Percentiles rank a stretch among this genome's conserved stretches.
Conservation (phyloP, 768 basidiomycete genomes). For the Rhizopogon vulgaris region DNA sequence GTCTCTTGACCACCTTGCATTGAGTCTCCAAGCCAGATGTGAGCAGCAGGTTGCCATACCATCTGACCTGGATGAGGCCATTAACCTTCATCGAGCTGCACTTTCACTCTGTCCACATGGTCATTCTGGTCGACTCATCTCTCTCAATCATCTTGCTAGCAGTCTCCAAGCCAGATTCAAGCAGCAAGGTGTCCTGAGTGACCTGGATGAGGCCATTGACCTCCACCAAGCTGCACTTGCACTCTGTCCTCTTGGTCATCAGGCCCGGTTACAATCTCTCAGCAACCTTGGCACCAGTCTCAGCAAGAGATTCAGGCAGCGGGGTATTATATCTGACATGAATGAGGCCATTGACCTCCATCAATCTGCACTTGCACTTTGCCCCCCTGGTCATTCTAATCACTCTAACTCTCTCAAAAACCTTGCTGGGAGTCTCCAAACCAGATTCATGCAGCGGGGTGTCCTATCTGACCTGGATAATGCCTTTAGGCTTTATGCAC, state of each 20-base stretch:
- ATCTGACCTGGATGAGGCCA: constrained; percentile 5
- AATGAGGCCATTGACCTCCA: background rate
- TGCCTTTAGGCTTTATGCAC: background rate
- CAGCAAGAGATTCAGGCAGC: background rate
- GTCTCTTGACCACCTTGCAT: background rate
- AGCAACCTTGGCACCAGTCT: constrained; percentile 6
- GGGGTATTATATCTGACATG: background rate
- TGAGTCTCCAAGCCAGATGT: background rate
- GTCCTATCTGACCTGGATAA: constrained; percentile 6
- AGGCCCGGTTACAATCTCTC: background rate
- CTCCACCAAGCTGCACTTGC: background rate
- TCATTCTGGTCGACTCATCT: constrained; percentile 7
- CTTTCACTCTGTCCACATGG: constrained; percentile 1
- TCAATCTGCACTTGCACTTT: background rate
- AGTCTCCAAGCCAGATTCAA: constrained; percentile 6
- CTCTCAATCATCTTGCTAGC: constrained; percentile 1
- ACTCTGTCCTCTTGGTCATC: background rate
- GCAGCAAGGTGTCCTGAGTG: background rate
- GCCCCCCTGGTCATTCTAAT: background rate
- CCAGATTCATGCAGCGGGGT: constrained; percentile 7
- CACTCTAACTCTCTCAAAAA: constrained; percentile 2
- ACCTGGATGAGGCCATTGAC: constrained; percentile 11
- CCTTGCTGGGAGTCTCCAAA: constrained; percentile 6
- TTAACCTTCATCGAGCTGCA: constrained; percentile 1
- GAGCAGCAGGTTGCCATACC: background rate